Evolutionary conservation across 2,329 filamentous ascomycete genomes (phyloP).

Genomic region (Acrocalymma vagum): DNA sequence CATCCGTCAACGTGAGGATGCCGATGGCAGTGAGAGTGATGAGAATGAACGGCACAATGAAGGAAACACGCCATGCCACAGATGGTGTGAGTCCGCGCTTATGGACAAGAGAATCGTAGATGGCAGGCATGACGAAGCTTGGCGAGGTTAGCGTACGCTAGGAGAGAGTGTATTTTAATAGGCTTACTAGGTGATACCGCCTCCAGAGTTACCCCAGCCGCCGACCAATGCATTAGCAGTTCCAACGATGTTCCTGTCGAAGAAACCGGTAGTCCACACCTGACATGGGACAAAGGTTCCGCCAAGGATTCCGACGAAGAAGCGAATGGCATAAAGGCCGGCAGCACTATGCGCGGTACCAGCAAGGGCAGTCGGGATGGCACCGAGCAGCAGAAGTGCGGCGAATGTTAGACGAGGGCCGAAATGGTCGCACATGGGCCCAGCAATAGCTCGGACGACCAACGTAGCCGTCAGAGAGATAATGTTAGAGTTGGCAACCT

Average conservation of each 20-base stretch:
- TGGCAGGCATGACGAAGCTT: constrained; percentile 85
- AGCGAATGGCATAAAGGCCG: constrained; percentile 76
- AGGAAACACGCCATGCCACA: constrained; percentile 83
- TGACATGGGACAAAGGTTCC: constrained; percentile 86
- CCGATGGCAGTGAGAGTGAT: constrained; percentile 71
- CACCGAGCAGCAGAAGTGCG: constrained; percentile 76
- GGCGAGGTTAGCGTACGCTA: constrained; percentile 13
- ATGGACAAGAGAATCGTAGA: constrained; percentile 78
- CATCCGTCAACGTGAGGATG: constrained; percentile 78
- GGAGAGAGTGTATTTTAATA: neutral
- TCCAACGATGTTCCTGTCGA: constrained; percentile 90
- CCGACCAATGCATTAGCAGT: constrained; percentile 87
- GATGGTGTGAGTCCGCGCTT: constrained; percentile 67
- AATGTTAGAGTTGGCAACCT: constrained; percentile 91
- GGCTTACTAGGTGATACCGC: constrained; percentile 79
- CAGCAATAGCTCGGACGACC: constrained; percentile 78
- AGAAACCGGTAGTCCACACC: constrained; percentile 93
- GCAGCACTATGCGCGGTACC: constrained; percentile 74
- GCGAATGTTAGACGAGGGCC: constrained; percentile 84
- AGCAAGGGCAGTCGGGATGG: constrained; percentile 83
- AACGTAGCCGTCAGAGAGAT: constrained; percentile 72
- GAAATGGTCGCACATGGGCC: constrained; percentile 85
- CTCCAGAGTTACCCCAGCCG: constrained; percentile 86
- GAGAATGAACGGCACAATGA: constrained; percentile 83
- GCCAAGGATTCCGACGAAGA: constrained; percentile 83